Conservation (phyloP, 345 rosid genomes). For the Populus nigra region DNA sequence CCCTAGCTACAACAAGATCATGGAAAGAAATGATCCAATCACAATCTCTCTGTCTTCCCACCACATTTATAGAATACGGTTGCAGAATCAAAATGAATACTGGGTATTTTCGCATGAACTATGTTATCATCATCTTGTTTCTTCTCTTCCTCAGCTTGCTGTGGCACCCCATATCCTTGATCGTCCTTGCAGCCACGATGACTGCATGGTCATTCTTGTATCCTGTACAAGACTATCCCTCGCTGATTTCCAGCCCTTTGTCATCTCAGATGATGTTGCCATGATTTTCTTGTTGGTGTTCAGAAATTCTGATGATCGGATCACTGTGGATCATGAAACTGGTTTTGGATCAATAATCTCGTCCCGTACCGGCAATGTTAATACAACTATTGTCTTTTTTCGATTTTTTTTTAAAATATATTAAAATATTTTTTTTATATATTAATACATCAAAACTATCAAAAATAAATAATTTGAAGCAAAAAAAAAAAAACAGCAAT, state of each 20-base stretch:
- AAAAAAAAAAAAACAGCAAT: too few relatives aligned
- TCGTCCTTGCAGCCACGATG: constrained; percentile 40
- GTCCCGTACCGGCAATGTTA: neutral
- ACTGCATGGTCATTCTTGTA: constrained; percentile 54
- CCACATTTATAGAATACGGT: constrained; percentile 23
- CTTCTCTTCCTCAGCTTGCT: constrained; percentile 48
- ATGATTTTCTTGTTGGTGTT: constrained; percentile 38
- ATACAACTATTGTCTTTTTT: constrained; percentile 5
- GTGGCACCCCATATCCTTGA: constrained; percentile 54
- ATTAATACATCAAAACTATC: too few relatives aligned
- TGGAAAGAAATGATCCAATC: constrained; percentile 54
- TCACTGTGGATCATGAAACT: constrained; percentile 36
- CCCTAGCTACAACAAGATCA: constrained; percentile 44
- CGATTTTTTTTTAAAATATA: too few relatives aligned
- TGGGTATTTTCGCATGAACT: constrained; percentile 45
- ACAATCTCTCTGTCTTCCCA: constrained; percentile 28
- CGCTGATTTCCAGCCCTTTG: constrained; percentile 32
- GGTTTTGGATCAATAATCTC: constrained; percentile 9
- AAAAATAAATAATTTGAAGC: too few relatives aligned
- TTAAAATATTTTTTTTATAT: too few relatives aligned
- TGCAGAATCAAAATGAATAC: constrained; percentile 41
- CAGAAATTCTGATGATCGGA: constrained; percentile 38
- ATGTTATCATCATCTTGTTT: constrained; percentile 31
- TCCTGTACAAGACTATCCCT: constrained; percentile 45
- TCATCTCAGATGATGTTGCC: constrained; percentile 42